These are phyloP conservation scores for Pleurostoma richardsiae DNA, from an alignment of 2,329 filamentous ascomycete species.

Conservation along the genomic window DNA sequence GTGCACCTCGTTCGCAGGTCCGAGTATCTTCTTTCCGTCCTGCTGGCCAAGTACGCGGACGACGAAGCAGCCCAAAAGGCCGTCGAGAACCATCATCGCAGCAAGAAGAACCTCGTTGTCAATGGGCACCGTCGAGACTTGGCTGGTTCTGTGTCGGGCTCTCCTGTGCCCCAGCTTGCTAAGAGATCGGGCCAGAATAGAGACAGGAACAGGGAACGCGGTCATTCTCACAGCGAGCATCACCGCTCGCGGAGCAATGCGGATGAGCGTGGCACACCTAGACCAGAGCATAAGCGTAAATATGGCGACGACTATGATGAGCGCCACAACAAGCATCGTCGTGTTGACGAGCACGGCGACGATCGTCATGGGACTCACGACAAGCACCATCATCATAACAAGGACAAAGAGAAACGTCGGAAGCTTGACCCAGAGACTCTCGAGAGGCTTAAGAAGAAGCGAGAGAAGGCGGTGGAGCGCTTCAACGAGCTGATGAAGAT, in stretches of 20 bases:
- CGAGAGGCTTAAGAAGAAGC: slow-evolving; percentile 25
- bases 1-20: slow-evolving; percentile 93
- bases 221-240: slow-evolving; percentile 40
- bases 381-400: slow-evolving; percentile 21
- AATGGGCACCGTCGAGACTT: slow-evolving; percentile 59
- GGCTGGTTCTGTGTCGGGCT: slow-evolving; percentile 60
- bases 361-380: slow-evolving; percentile 19
- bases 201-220: slow-evolving; percentile 42
- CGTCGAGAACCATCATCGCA: slow-evolving; percentile 90
- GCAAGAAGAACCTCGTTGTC: slow-evolving; percentile 71
- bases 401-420: slow-evolving; percentile 33
- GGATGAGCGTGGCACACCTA: slow-evolving; percentile 45
- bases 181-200: slow-evolving; percentile 42
- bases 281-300: slow-evolving; percentile 57
- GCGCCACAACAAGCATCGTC: slow-evolving; percentile 44
- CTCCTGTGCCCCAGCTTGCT: slow-evolving; percentile 55
- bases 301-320: slow-evolving; percentile 50
- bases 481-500: slow-evolving; percentile 30
- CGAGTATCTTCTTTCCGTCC: slow-evolving; percentile 91
- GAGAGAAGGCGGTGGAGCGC: slow-evolving; percentile 26
- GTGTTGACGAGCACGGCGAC: slow-evolving; percentile 41
- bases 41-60: slow-evolving; percentile 78
- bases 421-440: slow-evolving; percentile 27
- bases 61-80: slow-evolving; percentile 72
- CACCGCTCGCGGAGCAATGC: slow-evolving; percentile 44